These are phyloP conservation scores for Trichosporon asahii DNA, from an alignment of 1,284 basidiomycete species.

Conservation along the genomic window DNA sequence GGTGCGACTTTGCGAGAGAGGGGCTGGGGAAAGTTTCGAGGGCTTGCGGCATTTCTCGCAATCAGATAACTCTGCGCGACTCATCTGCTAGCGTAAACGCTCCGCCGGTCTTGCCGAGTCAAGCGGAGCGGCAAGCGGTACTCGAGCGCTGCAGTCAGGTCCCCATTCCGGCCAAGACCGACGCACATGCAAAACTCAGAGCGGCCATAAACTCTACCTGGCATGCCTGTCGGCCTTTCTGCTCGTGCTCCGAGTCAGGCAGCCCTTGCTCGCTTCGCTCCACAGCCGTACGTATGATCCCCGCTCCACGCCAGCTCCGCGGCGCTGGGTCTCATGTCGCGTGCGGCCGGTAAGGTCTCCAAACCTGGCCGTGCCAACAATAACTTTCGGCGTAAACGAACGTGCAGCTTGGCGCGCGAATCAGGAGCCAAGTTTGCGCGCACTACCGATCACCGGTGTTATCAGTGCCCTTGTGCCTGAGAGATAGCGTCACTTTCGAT, in stretches of 20 bases:
- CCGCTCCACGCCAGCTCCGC: neutral
- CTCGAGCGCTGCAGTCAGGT: too few species aligned
- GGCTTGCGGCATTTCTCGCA: neutral
- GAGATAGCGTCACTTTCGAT: neutral
- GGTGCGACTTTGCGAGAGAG: neutral
- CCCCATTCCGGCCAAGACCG: neutral
- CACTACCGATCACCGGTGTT: neutral
- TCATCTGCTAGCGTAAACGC: neutral
- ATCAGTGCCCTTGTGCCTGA: constrained; percentile 1
- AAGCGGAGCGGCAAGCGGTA: too few species aligned
- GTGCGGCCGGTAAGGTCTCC: too few species aligned
- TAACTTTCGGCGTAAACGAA: neutral
- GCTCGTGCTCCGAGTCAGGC: neutral
- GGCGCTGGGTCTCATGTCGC: neutral
- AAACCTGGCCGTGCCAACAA: neutral
- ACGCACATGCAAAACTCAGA: neutral
- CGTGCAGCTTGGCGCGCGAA: neutral
- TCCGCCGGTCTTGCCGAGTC: neutral
- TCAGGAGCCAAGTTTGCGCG: neutral
- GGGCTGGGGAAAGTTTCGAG: neutral
- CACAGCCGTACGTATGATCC: neutral
- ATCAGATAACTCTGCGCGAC: neutral
- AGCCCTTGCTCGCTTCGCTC: neutral
- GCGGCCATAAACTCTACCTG: neutral
- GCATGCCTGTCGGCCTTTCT: too few species aligned